Evolutionary conservation across 306 rosid species (phyloP), one percentile per base, ranked within the genome.

Genomic region (Amphicarpaea edgeworthii): DNA sequence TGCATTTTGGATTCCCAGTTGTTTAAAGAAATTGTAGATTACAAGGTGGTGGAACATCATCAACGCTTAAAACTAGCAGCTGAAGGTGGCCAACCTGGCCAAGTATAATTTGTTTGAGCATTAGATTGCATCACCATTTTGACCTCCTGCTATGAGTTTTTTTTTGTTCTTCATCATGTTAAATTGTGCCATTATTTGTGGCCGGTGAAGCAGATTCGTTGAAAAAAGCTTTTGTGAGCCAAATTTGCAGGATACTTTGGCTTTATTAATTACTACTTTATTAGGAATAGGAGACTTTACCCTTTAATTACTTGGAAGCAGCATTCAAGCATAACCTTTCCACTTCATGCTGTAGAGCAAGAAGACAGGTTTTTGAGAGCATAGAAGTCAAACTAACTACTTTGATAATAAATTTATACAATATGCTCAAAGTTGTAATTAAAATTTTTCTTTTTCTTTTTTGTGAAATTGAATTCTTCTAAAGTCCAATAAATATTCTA

Each of bases 11-110:
- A 96, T 82, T 77, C 98, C 17, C 81, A 85, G 61, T 72, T 93
- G 83, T 86, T 90, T n/a, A 68, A 12, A 73, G 91, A 96, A 82
- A 86, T 91, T 76, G 94, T 96, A 51, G 99, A 96, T 83, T 96
- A 91, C 79, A 96, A 96, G 73, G 98, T 93, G 49, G 85, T 82
- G 2, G 98, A 96, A 77, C 99, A 96, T 85, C 91, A 86, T 63
- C 98, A 96, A 76, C 89, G 99, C 67, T 77, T 89, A 42, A 84
- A 87, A 76, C 97, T 96, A 14, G 93, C 96, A 21, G 90, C 94
- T 54, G 97, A 96, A 67, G 97, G 91, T 14, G 89, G 89, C 43
- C 74, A 77, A 20, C 93, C 84, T 46, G 85, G 60, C 66, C 70
- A 74, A 43, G 41, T 78, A 46, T 61, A 28, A 30, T 70, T 17